These are phyloP conservation scores for Arabidopsis arenosa DNA, from an alignment of 345 rosid genomes.

Conservation along the genomic window DNA sequence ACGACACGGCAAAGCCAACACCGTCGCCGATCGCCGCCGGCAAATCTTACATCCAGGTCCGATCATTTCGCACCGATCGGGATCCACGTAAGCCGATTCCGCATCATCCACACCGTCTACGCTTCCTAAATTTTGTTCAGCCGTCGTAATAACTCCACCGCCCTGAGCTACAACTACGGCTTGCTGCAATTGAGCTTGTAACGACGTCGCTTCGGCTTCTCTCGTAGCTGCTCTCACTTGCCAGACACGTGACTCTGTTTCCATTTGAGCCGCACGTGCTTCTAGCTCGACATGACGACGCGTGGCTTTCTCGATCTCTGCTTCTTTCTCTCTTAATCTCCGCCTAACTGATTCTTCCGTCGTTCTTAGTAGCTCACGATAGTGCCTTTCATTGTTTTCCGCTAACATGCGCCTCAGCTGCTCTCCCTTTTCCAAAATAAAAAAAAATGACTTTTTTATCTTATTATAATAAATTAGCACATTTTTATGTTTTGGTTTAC, in stretches of 20 bases:
- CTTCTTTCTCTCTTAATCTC: slow-evolving; percentile 70
- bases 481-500: no score
- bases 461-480: no score
- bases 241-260: slow-evolving; percentile 81
- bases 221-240: slow-evolving; percentile 80
- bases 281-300: slow-evolving; percentile 80
- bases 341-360: slow-evolving; percentile 69
- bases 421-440: slow-evolving; percentile 57
- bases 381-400: slow-evolving; percentile 77
- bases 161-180: slow-evolving; percentile 53
- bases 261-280: slow-evolving; percentile 84
- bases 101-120: slow-evolving; percentile 30
- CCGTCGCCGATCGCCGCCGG: slow-evolving; percentile 63
- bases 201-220: slow-evolving; percentile 77
- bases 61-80: slow-evolving; percentile 54
- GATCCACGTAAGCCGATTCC: slow-evolving; percentile 84
- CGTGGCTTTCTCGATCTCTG: slow-evolving; percentile 73
- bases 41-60: slow-evolving; percentile 71
- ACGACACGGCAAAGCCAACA: slow-evolving; percentile 89
- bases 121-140: slow-evolving; percentile 25
- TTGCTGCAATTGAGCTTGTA: slow-evolving; percentile 82
- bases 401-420: slow-evolving; percentile 75
- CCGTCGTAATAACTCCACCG: slow-evolving; percentile 23
- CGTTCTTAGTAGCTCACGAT: slow-evolving; percentile 67
- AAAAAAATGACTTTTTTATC: no score